Evolutionary conservation across 306 rosid genomes (phyloP).

Genomic region (Corylus americana): DNA sequence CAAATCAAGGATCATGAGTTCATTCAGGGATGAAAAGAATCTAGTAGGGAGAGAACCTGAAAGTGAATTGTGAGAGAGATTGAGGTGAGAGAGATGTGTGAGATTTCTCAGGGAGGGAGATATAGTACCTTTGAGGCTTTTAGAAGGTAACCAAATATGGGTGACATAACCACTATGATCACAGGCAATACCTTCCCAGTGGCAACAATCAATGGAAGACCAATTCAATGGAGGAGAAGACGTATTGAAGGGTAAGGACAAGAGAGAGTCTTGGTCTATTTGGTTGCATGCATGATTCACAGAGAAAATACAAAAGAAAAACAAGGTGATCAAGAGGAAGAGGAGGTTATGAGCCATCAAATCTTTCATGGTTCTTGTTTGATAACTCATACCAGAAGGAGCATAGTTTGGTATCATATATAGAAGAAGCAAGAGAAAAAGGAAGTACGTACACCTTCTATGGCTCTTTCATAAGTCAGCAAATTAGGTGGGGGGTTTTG

Average conservation of each 20-base stretch:
- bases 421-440: too few relatives aligned
- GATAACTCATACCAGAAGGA: not conserved
- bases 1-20: conserved; percentile 9
- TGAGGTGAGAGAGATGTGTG: conserved; percentile 3
- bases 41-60: not conserved
- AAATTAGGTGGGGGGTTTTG: too few relatives aligned
- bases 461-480: too few relatives aligned
- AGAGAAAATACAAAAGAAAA: not conserved
- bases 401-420: too few relatives aligned
- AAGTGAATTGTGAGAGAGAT: not conserved
- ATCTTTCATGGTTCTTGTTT: not conserved
- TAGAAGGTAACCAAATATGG: conserved; percentile 6
- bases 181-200: conserved; percentile 1
- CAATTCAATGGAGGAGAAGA: not conserved
- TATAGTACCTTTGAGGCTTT: not conserved
- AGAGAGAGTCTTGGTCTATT: not conserved
- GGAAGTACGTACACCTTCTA: too few relatives aligned
- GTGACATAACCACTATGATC: not conserved
- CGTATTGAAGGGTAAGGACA: not conserved
- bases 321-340: too few relatives aligned
- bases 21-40: conserved; percentile 2
- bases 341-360: too few relatives aligned
- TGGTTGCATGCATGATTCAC: not conserved
- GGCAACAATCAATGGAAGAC: not conserved
- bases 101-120: not conserved